These are phyloP conservation scores for Colletotrichum sp. DNA, from an alignment of 2,329 filamentous ascomycete genomes.

Conservation along the genomic window DNA sequence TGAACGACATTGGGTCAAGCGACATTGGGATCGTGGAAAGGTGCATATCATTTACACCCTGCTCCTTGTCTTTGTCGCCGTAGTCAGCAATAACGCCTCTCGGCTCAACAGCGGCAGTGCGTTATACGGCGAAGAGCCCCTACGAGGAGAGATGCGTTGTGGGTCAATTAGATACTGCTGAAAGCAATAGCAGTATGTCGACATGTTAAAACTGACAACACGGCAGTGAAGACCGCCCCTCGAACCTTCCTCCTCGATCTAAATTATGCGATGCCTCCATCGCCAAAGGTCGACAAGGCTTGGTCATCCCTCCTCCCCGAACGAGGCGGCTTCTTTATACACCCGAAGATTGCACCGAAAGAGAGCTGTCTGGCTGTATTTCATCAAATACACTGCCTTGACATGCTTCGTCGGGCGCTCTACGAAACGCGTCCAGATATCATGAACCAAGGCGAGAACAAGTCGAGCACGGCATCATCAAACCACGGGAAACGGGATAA, in stretches of 20 bases:
- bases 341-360: background rate
- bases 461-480: background rate
- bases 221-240: background rate
- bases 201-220: background rate
- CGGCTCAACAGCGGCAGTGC: background rate
- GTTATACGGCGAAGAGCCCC: background rate
- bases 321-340: background rate
- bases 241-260: background rate
- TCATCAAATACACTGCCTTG: background rate
- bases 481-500: background rate
- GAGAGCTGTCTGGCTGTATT: background rate
- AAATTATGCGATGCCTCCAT: background rate
- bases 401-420: background rate
- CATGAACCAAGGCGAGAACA: background rate
- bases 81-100: background rate
- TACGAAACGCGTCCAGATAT: background rate
- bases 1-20: background rate
- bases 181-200: background rate
- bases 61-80: background rate
- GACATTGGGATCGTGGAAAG: background rate
- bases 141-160: background rate
- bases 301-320: background rate
- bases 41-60: background rate
- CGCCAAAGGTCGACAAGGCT: background rate
- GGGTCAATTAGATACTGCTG: background rate